Conservation (phyloP, 1,139 yeast genomes). For the Candida smagusa region DNA sequence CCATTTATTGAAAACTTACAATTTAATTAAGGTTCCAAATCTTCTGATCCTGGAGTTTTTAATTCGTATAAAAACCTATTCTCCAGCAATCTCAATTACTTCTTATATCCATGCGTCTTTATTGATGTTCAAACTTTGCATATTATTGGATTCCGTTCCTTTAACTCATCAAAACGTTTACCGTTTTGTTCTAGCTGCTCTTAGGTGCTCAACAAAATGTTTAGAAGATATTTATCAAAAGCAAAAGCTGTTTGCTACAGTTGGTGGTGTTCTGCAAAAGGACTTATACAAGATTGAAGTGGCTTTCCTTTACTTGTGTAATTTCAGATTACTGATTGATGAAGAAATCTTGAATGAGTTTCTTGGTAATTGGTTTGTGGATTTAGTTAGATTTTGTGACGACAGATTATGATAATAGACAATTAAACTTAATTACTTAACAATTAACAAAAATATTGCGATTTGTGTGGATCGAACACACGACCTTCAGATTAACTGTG, state of each 20-base stretch:
- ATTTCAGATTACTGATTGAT: constrained; percentile 39
- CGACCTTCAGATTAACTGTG: constrained; percentile 50
- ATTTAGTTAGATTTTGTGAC: constrained; percentile 23
- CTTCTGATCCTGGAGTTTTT: constrained; percentile 36
- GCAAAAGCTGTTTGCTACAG: constrained; percentile 42
- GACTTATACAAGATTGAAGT: constrained; percentile 42
- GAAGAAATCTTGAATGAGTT: constrained; percentile 32
- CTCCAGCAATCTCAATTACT: constrained; percentile 39
- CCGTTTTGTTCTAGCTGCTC: constrained; percentile 38
- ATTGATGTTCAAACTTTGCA: constrained; percentile 34
- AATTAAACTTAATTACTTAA: background rate
- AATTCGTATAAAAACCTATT: constrained; percentile 39
- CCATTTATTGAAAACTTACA: constrained; percentile 33
- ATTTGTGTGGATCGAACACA: constrained; percentile 51
- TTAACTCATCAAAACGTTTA: constrained; percentile 35
- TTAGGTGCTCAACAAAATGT: constrained; percentile 44
- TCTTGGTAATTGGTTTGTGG: constrained; percentile 26
- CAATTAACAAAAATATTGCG: constrained; percentile 7
- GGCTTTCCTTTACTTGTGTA: constrained; percentile 39
- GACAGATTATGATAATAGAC: constrained; percentile 8
- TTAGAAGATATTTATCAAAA: constrained; percentile 45
- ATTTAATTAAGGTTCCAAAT: constrained; percentile 34
- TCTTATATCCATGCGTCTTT: constrained; percentile 42
- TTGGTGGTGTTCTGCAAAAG: constrained; percentile 40
- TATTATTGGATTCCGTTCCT: constrained; percentile 31